Evolutionary conservation across 1,284 basidiomycete genomes (phyloP), one percentile per base, ranked within the genome.

Genomic region (Mycosarcoma maydis): DNA sequence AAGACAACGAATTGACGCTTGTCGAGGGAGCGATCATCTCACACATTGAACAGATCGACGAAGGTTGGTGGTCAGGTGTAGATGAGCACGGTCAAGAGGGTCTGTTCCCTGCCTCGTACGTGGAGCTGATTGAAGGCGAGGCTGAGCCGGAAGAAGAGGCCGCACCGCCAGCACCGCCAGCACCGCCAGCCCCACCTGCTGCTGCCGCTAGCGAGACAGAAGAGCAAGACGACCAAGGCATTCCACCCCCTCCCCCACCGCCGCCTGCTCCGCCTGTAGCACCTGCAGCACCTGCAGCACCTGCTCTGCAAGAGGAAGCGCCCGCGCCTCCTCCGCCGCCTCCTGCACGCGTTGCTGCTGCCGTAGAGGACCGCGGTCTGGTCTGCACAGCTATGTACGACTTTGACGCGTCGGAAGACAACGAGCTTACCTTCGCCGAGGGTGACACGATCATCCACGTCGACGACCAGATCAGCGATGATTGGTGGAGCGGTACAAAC

Each of bases 171-270:
- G 53, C 68, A 1, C 67, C 71, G 6, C 53, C 64, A 1, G 55
- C 69, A 16, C 56, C 61, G 17, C 52, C 61, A 7, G 49, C 58
- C 9, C 52, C 58, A 4, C 45, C 58, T 11, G 50, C 53, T 14
- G n/a, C 51, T 3, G 47, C 62, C 4, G n/a, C 51, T 3, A 45
- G 60, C 4, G 48, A 55, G 27, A 20, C 51, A 30, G 53, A 58
- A 20, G 38, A 54, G 27, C 46, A 71, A 20, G 57, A 58, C 22
- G 53, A 40, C n/a, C n/a, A n/a, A n/a, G n/a, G n/a, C 13, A 45
- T 26, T 57, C 91, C 76, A 87, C 90, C 74, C 1, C 77, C 80
- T 1, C 80, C 80, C 3, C 75, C 80, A 6, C 71, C 76, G 1
- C 75, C 72, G 7, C 76, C 72, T 17, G 69, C 73, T 3, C 59